These are phyloP conservation scores for Solanum chaucha DNA, from an alignment of 257 asterid species.

Conservation along the genomic window DNA sequence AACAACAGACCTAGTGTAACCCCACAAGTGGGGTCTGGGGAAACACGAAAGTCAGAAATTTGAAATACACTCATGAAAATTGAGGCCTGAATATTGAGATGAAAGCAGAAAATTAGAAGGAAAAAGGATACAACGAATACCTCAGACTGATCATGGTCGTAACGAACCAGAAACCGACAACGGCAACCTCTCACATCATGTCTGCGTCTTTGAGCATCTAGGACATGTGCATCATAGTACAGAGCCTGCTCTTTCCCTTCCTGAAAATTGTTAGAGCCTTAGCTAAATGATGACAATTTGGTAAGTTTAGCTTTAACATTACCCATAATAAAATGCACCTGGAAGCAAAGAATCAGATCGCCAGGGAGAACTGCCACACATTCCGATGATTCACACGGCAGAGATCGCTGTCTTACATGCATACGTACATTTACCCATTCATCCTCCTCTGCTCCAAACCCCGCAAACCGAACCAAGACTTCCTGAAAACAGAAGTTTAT, in stretches of 20 bases:
- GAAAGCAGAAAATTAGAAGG: background rate
- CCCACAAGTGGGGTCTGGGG: background rate
- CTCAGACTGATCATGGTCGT: constrained; percentile 95
- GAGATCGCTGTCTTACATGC: constrained; percentile 87
- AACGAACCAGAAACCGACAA: constrained; percentile 91
- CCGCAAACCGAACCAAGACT: constrained; percentile 92
- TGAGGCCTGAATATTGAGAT: background rate
- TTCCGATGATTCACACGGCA: constrained; percentile 95
- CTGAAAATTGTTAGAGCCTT: constrained; percentile 26
- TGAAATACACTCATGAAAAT: background rate
- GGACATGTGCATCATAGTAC: constrained; percentile 94
- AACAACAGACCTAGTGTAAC: background rate
- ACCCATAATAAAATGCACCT: constrained; percentile 33
- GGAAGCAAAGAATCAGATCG: constrained; percentile 91
- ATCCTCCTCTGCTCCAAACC: constrained; percentile 93
- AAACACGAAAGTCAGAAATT: background rate
- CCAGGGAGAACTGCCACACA: constrained; percentile 82
- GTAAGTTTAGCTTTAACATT: background rate
- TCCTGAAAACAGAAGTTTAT: constrained; percentile 40
- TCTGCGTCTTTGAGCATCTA: constrained; percentile 93
- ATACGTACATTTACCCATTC: constrained; percentile 83
- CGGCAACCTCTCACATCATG: constrained; percentile 97
- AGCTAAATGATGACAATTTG: background rate
- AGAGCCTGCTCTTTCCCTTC: constrained; percentile 99
- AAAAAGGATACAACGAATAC: constrained; percentile 20